phyloP scores from a whole-genome alignment of 441 rosid genomes.

The Capsella rubella region DNA sequence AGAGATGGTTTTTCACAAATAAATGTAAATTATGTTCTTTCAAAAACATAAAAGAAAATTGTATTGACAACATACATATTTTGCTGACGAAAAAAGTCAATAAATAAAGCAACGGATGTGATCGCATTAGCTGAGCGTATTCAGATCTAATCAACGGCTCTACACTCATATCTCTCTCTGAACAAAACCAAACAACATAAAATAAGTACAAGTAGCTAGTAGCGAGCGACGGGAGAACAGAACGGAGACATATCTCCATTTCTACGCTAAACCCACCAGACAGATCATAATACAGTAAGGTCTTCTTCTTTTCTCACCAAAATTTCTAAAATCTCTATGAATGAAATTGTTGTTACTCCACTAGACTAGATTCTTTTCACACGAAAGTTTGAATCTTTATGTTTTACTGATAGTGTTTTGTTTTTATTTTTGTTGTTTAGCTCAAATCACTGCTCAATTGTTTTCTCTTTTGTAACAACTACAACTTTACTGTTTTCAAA shows the following conservation, averaged over 20 bases:
- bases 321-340: background rate
- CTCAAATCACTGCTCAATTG: conserved; percentile 31
- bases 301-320: conserved; percentile 12
- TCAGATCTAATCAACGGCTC: conserved; percentile 68
- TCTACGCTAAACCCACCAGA: conserved; percentile 27
- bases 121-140: conserved; percentile 53
- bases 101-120: conserved; percentile 69
- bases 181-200: conserved; percentile 19
- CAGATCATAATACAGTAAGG: background rate
- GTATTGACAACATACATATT: background rate
- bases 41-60: background rate
- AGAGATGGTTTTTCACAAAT: conserved; percentile 3
- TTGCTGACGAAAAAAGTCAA: conserved; percentile 13
- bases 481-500: conserved; percentile 19
- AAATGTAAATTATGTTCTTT: background rate
- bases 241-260: conserved; percentile 54
- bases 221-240: conserved; percentile 49
- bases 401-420: conserved; percentile 14
- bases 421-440: conserved; percentile 15
- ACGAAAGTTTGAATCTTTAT: conserved; percentile 20
- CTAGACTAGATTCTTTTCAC: background rate
- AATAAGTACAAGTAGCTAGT: conserved; percentile 38
- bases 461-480: conserved; percentile 2
- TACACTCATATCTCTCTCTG: conserved; percentile 50
- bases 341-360: background rate